A percentile compares a stretch with the other conserved stretches of the same genome.
phyloP scores from a whole-genome alignment of 2,329 filamentous ascomycete species.

The Colletotrichum simmondsii region DNA sequence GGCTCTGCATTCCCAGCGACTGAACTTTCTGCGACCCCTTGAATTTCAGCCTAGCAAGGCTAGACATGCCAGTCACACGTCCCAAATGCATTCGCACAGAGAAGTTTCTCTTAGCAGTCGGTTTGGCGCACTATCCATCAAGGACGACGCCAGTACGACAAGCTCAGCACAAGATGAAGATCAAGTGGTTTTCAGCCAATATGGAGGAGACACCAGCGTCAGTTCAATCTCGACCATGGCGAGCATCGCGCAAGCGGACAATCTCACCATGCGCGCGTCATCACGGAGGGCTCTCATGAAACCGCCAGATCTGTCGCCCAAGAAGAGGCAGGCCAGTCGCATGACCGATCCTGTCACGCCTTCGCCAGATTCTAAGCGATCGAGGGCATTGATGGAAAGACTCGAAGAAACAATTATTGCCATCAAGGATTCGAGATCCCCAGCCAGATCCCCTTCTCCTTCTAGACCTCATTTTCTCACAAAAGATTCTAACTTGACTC shows the following conservation, averaged over 20 bases:
- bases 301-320: conserved; percentile 29
- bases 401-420: conserved; percentile 42
- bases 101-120: conserved; percentile 55
- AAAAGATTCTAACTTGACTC: conserved; percentile 77
- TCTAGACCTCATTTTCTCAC: conserved; percentile 68
- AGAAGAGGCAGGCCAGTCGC: conserved; percentile 31
- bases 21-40: conserved; percentile 18
- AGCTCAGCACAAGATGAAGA: conserved; percentile 41
- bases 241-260: conserved; percentile 38
- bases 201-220: conserved; percentile 37
- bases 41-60: conserved; percentile 38
- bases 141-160: conserved; percentile 40
- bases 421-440: conserved; percentile 48
- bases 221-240: conserved; percentile 18
- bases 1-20: conserved; percentile 33
- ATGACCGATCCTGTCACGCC: conserved; percentile 32
- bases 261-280: conserved; percentile 37
- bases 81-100: conserved; percentile 46
- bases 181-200: conserved; percentile 58
- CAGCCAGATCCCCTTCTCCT: conserved; percentile 55
- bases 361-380: conserved; percentile 30
- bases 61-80: conserved; percentile 41
- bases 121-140: conserved; percentile 53
- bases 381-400: conserved; percentile 36
- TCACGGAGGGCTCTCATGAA: neutral